A percentile compares a stretch with the other conserved stretches of the same genome.
Conservation (phyloP, 106 monocot genomes). For the Agapanthus africanus region DNA sequence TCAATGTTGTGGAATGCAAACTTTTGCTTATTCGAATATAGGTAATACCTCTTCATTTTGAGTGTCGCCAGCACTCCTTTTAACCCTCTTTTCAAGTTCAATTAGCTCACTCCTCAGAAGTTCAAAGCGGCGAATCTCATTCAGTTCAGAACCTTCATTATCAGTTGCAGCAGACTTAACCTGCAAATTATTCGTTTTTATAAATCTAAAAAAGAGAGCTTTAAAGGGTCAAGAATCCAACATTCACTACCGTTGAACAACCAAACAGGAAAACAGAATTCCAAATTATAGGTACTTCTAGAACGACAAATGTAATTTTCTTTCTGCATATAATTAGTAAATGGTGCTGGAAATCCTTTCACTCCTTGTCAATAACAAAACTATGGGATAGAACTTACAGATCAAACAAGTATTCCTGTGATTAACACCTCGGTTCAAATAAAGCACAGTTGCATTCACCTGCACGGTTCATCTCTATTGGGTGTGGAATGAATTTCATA, state of each 20-base stretch:
- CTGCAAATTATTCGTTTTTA: conserved; percentile 14
- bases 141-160: conserved; percentile 30
- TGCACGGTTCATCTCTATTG: too few relatives aligned
- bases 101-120: conserved; percentile 68
- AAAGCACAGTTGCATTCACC: too few relatives aligned
- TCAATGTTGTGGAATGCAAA: background rate
- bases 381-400: background rate
- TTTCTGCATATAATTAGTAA: background rate
- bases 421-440: too few relatives aligned
- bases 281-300: background rate
- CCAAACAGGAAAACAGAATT: background rate
- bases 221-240: background rate
- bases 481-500: too few relatives aligned
- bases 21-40: background rate
- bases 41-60: conserved; percentile 43
- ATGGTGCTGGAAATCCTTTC: background rate
- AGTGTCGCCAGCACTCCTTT: conserved; percentile 55
- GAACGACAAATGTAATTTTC: background rate
- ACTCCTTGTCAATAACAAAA: background rate
- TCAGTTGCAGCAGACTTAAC: conserved; percentile 11
- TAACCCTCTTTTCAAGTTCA: conserved; percentile 87
- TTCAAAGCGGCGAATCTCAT: conserved; percentile 82
- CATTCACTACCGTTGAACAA: background rate
- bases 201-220: background rate
- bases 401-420: background rate